Evolutionary conservation across 2,329 filamentous ascomycete species (phyloP).

Genomic region (Cephalotrichum gorgonifer): DNA sequence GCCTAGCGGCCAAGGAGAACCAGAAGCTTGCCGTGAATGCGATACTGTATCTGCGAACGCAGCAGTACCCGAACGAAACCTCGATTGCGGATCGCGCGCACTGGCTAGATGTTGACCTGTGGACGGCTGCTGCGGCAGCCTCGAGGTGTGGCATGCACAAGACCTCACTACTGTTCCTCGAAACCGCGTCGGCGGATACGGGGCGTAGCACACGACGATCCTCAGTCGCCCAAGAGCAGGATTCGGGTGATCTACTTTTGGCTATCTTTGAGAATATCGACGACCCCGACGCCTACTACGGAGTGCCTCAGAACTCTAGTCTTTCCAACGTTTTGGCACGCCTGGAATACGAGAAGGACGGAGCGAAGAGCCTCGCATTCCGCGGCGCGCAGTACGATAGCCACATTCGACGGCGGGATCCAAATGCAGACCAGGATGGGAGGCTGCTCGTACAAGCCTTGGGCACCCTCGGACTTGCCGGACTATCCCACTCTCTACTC

Average conservation of each 20-base stretch:
- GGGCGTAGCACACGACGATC: constrained; percentile 54
- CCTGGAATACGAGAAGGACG: constrained; percentile 82
- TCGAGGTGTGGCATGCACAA: constrained; percentile 76
- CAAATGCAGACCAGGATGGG: constrained; percentile 46
- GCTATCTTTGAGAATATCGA: constrained; percentile 86
- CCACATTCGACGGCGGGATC: constrained; percentile 55
- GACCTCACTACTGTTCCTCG: constrained; percentile 72
- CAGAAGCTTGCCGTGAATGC: constrained; percentile 65
- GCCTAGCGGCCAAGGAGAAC: constrained; percentile 42
- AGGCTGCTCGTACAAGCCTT: constrained; percentile 67
- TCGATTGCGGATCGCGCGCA: constrained; percentile 68
- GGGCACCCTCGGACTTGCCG: constrained; percentile 71
- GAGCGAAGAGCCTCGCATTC: constrained; percentile 78
- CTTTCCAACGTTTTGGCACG: constrained; percentile 68
- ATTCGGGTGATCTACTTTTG: constrained; percentile 61
- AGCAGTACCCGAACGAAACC: constrained; percentile 60
- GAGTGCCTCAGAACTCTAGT: constrained; percentile 68
- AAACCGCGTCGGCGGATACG: constrained; percentile 44
- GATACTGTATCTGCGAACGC: constrained; percentile 80
- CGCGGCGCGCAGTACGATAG: constrained; percentile 86
- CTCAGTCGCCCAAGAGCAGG: constrained; percentile 39
- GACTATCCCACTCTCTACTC: constrained; percentile 71
- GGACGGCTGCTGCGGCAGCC: constrained; percentile 60
- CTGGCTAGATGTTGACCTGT: constrained; percentile 81
- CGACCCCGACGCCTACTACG: constrained; percentile 94